A percentile compares a stretch with the other conserved stretches of the same genome.
Conservation (phyloP, 1,139 yeast genomes). For the Hyphopichia khmerensis region DNA sequence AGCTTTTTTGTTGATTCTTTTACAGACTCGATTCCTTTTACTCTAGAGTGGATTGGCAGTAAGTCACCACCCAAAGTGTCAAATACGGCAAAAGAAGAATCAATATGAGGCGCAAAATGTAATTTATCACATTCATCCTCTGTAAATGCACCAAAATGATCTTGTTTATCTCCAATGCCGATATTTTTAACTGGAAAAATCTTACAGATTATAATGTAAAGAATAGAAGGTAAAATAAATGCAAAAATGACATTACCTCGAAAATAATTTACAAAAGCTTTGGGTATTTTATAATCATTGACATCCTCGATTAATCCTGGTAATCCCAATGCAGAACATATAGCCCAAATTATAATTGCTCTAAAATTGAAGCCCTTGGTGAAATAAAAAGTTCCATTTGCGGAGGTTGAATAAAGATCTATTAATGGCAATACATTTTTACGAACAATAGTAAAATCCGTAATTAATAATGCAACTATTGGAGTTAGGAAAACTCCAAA, state of each 20-base stretch:
- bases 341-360: conserved; percentile 24
- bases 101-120: conserved; percentile 4
- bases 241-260: conserved; percentile 32
- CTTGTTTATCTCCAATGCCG: conserved; percentile 32
- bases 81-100: neutral
- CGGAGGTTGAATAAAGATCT: conserved; percentile 12
- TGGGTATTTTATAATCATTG: conserved; percentile 5
- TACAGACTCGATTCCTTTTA: too few relatives aligned
- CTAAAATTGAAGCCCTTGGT: conserved; percentile 34
- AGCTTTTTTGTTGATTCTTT: too few relatives aligned
- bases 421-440: conserved; percentile 10
- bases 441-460: conserved; percentile 14
- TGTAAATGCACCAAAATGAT: conserved; percentile 37
- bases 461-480: conserved; percentile 14
- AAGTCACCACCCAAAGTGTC: neutral
- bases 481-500: conserved; percentile 14
- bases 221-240: conserved; percentile 35
- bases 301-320: conserved; percentile 12
- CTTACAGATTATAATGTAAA: conserved; percentile 31
- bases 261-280: conserved; percentile 10
- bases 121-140: conserved; percentile 11
- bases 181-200: conserved; percentile 35
- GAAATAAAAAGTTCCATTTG: conserved; percentile 17
- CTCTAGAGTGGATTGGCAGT: neutral
- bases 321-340: conserved; percentile 16